phyloP scores from a whole-genome alignment of 2,329 filamentous ascomycete species.

The Penicillium digitatum region DNA sequence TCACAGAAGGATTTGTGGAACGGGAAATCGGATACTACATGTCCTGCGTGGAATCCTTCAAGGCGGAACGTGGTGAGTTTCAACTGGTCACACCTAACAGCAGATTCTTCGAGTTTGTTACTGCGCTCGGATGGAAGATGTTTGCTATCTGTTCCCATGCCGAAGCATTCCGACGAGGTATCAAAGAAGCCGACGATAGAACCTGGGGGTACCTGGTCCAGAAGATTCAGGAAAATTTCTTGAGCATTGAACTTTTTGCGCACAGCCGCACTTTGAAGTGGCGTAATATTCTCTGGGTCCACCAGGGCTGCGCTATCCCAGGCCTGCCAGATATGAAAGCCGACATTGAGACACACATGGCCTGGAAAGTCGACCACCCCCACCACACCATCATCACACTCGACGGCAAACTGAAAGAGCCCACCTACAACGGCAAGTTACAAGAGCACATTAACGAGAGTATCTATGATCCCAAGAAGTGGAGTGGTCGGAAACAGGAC shows the following conservation, averaged over 20 bases:
- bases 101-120: constrained; percentile 7
- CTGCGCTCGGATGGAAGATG: constrained; percentile 24
- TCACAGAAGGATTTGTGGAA: neutral
- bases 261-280: constrained; percentile 25
- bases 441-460: constrained; percentile 1
- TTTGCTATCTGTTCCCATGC: constrained; percentile 27
- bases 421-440: neutral
- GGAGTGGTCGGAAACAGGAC: neutral
- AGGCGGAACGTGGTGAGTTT: neutral
- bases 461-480: neutral
- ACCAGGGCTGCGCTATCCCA: neutral
- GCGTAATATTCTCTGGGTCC: constrained; percentile 9
- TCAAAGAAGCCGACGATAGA: neutral
- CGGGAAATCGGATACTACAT: neutral
- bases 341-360: neutral
- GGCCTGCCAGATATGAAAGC: neutral
- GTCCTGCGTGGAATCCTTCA: neutral
- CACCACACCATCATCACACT: constrained; percentile 13
- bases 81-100: neutral
- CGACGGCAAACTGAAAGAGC: neutral
- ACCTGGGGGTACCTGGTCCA: constrained; percentile 19
- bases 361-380: constrained; percentile 10
- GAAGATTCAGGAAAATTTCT: constrained; percentile 13
- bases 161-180: constrained; percentile 23
- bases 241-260: constrained; percentile 28